Evolutionary conservation across 257 asterid species (phyloP).

Genomic region (Solanum medicagineum): DNA sequence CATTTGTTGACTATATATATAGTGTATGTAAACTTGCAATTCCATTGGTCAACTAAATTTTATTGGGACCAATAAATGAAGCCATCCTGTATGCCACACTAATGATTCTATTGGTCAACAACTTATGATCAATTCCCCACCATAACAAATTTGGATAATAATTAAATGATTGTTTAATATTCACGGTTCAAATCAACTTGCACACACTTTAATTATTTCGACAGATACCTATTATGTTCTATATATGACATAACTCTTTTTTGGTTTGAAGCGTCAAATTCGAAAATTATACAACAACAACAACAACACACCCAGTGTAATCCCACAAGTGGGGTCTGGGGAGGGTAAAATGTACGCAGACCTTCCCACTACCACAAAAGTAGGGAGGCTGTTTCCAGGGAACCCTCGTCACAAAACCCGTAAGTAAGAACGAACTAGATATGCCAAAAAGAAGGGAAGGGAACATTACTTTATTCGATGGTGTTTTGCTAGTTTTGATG

Average conservation of each 20-base stretch:
- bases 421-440: no score
- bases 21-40: neutral
- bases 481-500: neutral
- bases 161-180: neutral
- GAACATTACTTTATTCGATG: neutral
- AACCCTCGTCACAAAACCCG: no score
- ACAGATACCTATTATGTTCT: neutral
- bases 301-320: no score
- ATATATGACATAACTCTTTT: neutral
- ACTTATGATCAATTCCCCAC: slow-evolving; percentile 5
- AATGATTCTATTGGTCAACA: slow-evolving; percentile 32
- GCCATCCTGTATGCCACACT: slow-evolving; percentile 37
- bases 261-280: neutral
- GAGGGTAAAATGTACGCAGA: no score
- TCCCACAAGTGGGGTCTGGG: no score
- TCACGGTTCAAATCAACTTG: rapidly evolving
- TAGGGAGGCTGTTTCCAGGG: no score
- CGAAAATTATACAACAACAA: neutral
- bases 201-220: neutral
- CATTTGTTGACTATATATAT: slow-evolving; percentile 47
- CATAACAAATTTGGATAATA: neutral
- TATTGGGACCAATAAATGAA: neutral
- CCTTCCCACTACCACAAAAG: no score
- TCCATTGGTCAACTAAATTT: neutral
- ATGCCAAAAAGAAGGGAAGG: no score